Base-by-base conservation (phyloP, 1,139 yeast species). In the Lodderomyces orthopsilosis region DNA sequence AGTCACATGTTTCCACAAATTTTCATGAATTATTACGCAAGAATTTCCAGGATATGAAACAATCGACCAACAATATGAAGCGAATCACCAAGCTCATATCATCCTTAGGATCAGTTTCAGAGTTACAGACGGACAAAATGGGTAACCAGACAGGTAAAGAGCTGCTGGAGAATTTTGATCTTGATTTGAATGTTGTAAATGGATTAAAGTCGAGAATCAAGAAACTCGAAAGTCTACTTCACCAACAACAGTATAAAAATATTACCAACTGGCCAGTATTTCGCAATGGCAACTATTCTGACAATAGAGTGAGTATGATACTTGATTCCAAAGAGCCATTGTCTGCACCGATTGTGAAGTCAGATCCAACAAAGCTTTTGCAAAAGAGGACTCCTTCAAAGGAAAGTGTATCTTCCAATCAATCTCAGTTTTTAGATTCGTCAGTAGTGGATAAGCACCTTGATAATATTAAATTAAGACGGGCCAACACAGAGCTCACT, bases 141-240 rank as follows among this genome's bases (percentile, higher is more conserved):
- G 55, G 51, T 49, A 56, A 49, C 38, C 61, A 51, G 52, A 63
- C 41, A 55, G 59, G 18, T 18, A 41, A 24, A 22, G 32, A 28
- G 17, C 19, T 18, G 12, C 26, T 21, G 10, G 65, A 62, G n/a
- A 69, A 52, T 7, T 45, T 47, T 9, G 66, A 62, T 30, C 51
- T 54, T 42, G 74, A 71, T 48, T 56, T 66, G 35, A 65, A 70
- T 36, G 51, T 77, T 10, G 65, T 81, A 3, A 72, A 70, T 50
- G 86, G 85, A 0, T 77, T 83, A 47, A 78, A 80, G 53, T 61
- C 70, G 15, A 62, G 90, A 44, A 81, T 85, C 19, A 75, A 71
- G 50, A 84, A 81, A 51, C 65, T 85, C 40, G 94, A 85, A 53
- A 79, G 75, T 45, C 61, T 84, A 26, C 60, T 85, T 12, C 90